These are phyloP conservation scores for Colletotrichum plurivorum DNA, from an alignment of 2,329 filamentous ascomycete species.

Conservation along the genomic window DNA sequence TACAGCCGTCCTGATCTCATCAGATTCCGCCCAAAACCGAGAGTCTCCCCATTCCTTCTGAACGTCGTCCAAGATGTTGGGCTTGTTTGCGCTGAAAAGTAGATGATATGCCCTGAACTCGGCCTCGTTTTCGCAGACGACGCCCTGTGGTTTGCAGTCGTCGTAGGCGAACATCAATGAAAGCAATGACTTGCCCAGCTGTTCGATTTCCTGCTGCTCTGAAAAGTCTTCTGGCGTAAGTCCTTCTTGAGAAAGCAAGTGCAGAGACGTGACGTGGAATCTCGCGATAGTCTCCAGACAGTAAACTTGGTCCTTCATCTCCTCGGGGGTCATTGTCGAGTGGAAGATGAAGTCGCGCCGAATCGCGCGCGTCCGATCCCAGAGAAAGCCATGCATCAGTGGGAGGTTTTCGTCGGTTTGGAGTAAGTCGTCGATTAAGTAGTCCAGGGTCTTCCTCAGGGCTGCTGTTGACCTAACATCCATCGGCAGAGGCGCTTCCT, in stretches of 20 bases:
- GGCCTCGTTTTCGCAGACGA: conserved; percentile 72
- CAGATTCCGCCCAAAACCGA: conserved; percentile 67
- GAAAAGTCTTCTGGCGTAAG: conserved; percentile 73
- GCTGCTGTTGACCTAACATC: conserved; percentile 74
- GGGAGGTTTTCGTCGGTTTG: conserved; percentile 68
- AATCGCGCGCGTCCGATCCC: conserved; percentile 78
- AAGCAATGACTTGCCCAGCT: conserved; percentile 75
- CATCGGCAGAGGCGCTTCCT: conserved; percentile 77
- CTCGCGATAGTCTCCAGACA: conserved; percentile 76
- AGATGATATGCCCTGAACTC: conserved; percentile 78
- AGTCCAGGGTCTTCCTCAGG: conserved; percentile 72
- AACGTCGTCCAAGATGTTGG: conserved; percentile 66
- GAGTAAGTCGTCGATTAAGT: conserved; percentile 73
- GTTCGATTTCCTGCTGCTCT: conserved; percentile 77
- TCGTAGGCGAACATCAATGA: conserved; percentile 78
- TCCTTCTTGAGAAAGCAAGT: conserved; percentile 71
- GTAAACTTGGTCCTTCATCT: conserved; percentile 72
- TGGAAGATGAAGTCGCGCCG: conserved; percentile 79
- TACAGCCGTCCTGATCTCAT: conserved; percentile 73
- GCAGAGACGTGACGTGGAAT: conserved; percentile 76
- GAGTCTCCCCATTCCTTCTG: conserved; percentile 69
- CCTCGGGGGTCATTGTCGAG: conserved; percentile 69
- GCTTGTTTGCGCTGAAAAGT: conserved; percentile 72
- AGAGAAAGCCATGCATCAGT: conserved; percentile 73
- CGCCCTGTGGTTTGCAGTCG: conserved; percentile 71